Evolutionary conservation across 1,284 basidiomycete species (phyloP).

Genomic region (Sanghuangporus sanghuang): DNA sequence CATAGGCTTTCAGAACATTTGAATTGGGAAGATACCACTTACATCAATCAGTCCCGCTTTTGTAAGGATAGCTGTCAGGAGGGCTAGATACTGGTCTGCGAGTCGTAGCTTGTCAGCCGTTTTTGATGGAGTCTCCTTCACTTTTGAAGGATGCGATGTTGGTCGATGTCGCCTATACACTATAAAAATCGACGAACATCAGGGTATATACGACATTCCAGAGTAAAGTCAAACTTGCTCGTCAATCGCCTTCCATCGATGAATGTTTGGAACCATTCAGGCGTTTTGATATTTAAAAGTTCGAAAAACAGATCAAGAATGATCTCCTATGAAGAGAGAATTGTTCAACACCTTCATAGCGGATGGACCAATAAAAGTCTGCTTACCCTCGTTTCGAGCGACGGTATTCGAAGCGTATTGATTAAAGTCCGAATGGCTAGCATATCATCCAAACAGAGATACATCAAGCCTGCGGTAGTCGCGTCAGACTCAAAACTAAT

Average conservation of each 20-base stretch:
- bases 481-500: constrained; percentile 17
- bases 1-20: neutral
- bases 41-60: constrained; percentile 88
- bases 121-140: constrained; percentile 32
- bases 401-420: constrained; percentile 84
- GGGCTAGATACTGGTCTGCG: constrained; percentile 89
- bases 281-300: constrained; percentile 85
- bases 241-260: constrained; percentile 83
- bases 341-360: neutral
- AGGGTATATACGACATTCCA: neutral
- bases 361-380: neutral
- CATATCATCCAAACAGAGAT: constrained; percentile 89
- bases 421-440: constrained; percentile 82
- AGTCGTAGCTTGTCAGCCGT: constrained; percentile 67
- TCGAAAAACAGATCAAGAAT: constrained; percentile 93
- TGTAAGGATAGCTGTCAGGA: constrained; percentile 84
- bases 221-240: constrained; percentile 37
- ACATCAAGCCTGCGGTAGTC: constrained; percentile 69
- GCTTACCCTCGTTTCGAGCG: constrained; percentile 76
- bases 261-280: constrained; percentile 88
- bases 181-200: constrained; percentile 25
- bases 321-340: constrained; percentile 60
- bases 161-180: constrained; percentile 59
- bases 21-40: constrained; percentile 21
- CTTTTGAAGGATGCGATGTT: constrained; percentile 29